Base-by-base conservation (phyloP, 805 yeast genomes). In the Candida sphagnicola region DNA sequence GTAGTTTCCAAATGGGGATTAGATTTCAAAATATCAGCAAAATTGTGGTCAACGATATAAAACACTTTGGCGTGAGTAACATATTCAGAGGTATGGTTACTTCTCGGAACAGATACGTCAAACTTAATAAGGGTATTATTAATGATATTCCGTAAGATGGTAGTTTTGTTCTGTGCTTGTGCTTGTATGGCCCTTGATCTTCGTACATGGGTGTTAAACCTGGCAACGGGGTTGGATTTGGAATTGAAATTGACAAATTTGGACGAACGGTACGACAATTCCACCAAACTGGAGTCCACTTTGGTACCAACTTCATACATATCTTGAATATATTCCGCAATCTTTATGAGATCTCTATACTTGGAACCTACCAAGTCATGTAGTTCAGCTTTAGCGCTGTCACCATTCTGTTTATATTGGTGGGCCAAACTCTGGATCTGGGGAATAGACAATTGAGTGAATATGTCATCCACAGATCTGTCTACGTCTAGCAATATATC, bases 271-370 rank as follows among this genome's bases (percentile, higher is more conserved):
- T 62, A 68, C 4, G 72, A 58, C 15, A 68, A 50, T 28, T 56
- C 49, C 0, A 68, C 42, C 15, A 68, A 42, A 5, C 50, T 44
- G 5, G 44, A 43, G 31, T 65, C 62, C 3, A 60, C 45, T 2
- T 18, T 31, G 5, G 44, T 43, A 6, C 67, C 51, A 14, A 47
- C 35, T 1, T 38, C 29, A 43, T 56, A 53, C 62, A 65, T 64
- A 8, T 41, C 47, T 25, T 59, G 62, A 18, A 68, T 67, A 38
- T 65, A 70, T 41, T 67, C 72, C n/a, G 73, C 70, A 11, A 68
- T 67, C 32, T 59, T 54, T 33, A 68, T 66, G 49, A 68, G 57
- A 48, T 67, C 72, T 33, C 74, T 50, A 51, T 68, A 68, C 38
- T 68, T 68, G 21, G 44, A 46, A 5, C 72, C 69, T 15, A 68